A percentile compares a stretch with the other conserved stretches of the same genome.
phyloP scores from a whole-genome alignment of 2,329 filamentous ascomycete species.

The Cercospora sp. region DNA sequence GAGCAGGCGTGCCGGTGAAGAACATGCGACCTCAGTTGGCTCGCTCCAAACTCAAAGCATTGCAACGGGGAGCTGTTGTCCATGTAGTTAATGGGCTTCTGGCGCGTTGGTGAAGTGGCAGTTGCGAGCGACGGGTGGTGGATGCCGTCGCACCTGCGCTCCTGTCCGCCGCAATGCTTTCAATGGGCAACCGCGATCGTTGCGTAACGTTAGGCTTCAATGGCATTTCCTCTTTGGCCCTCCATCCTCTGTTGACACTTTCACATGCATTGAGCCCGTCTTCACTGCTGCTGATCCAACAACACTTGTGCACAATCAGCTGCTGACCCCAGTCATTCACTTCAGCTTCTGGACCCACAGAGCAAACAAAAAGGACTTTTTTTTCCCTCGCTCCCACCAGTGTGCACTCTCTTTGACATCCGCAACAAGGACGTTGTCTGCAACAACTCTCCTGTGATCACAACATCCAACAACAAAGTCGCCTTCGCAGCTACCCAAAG shows the following conservation, averaged over 20 bases:
- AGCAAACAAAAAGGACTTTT: neutral
- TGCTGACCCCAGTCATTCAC: neutral
- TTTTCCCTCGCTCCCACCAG: neutral
- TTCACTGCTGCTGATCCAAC: neutral
- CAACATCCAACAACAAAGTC: neutral
- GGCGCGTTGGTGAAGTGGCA: neutral
- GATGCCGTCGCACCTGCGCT: neutral
- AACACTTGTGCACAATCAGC: neutral
- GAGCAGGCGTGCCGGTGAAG: neutral
- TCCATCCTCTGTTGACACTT: neutral
- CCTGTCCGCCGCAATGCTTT: neutral
- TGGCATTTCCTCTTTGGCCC: neutral
- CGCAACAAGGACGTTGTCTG: slow-evolving; percentile 1
- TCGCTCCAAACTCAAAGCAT: neutral
- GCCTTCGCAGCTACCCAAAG: neutral
- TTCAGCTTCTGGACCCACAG: slow-evolving; percentile 2
- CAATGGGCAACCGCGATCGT: neutral
- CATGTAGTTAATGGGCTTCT: neutral
- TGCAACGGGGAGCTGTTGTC: neutral
- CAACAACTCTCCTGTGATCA: neutral
- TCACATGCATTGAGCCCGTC: neutral
- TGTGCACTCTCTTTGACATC: neutral
- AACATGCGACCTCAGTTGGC: neutral
- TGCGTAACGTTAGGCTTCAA: neutral
- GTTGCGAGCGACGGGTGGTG: neutral